These are phyloP conservation scores for Aureobasidium sp. DNA, from an alignment of 2,329 filamentous ascomycete species.

Conservation along the genomic window DNA sequence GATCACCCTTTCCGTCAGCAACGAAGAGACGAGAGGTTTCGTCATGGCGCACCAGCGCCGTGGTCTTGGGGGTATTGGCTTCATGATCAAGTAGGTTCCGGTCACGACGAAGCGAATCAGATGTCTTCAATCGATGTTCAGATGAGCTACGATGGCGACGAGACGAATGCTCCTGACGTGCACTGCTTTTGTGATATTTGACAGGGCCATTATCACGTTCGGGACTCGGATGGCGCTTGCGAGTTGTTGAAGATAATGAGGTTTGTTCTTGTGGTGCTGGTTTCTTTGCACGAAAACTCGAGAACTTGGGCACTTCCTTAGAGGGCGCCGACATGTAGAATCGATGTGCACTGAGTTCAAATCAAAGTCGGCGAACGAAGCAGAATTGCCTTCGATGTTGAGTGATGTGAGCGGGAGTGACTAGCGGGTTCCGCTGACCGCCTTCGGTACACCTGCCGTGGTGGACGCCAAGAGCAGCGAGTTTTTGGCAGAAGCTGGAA, in stretches of 20 bases:
- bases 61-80: too few species aligned
- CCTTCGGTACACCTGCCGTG: background rate
- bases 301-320: conserved; percentile 55
- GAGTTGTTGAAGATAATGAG: background rate
- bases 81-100: background rate
- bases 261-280: background rate
- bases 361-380: background rate
- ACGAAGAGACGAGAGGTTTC: conserved; percentile 39
- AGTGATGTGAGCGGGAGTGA: too few species aligned
- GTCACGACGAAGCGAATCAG: background rate
- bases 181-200: background rate
- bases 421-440: background rate
- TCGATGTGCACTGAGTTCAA: background rate
- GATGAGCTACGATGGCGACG: background rate
- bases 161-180: background rate
- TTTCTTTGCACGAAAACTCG: conserved; percentile 48
- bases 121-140: background rate
- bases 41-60: background rate
- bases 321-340: conserved; percentile 14
- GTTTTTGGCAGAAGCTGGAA: conserved; percentile 11
- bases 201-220: background rate
- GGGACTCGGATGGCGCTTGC: background rate
- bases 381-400: background rate
- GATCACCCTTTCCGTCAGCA: conserved; percentile 69
- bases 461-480: background rate